Conservation (phyloP, 2,329 filamentous ascomycete genomes). For the Knoxdaviesia capensis region DNA sequence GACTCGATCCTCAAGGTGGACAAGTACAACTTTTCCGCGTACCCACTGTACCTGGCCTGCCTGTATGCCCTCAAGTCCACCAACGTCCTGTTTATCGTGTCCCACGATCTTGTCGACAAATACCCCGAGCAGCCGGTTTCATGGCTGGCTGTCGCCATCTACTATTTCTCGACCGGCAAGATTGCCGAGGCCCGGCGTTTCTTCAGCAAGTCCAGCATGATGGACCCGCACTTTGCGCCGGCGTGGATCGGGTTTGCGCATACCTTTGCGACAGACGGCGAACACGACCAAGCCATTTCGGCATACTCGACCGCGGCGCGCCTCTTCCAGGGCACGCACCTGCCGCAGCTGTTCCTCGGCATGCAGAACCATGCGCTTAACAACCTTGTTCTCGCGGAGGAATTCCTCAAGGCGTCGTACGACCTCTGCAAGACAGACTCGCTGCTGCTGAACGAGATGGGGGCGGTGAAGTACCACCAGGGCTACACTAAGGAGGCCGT, state of each 20-base stretch:
- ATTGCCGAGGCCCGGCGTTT: conserved; percentile 87
- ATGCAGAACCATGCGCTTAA: conserved; percentile 97
- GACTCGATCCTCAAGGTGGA: conserved; percentile 64
- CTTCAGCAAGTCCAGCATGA: conserved; percentile 92
- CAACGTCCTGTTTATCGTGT: conserved; percentile 76
- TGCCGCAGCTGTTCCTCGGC: conserved; percentile 86
- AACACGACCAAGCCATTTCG: conserved; percentile 94
- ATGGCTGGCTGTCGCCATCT: conserved; percentile 87
- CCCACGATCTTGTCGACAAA: conserved; percentile 80
- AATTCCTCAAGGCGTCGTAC: conserved; percentile 84
- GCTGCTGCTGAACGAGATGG: conserved; percentile 83
- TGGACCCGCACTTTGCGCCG: conserved; percentile 92
- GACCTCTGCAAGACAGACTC: conserved; percentile 69
- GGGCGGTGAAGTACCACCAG: conserved; percentile 89
- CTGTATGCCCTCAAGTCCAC: conserved; percentile 73
- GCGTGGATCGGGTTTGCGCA: conserved; percentile 99
- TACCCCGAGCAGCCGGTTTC: conserved; percentile 81
- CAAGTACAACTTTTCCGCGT: conserved; percentile 73
- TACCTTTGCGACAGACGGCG: conserved; percentile 91
- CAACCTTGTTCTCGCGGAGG: conserved; percentile 82
- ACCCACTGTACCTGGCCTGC: conserved; percentile 81
- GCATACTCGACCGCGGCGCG: conserved; percentile 91
- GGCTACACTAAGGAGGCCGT: conserved; percentile 57
- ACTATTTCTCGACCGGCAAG: conserved; percentile 77
- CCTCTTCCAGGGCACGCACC: conserved; percentile 88